phyloP scores from a whole-genome alignment of 2,329 filamentous ascomycete genomes.

The Epicoccum sorghinum region DNA sequence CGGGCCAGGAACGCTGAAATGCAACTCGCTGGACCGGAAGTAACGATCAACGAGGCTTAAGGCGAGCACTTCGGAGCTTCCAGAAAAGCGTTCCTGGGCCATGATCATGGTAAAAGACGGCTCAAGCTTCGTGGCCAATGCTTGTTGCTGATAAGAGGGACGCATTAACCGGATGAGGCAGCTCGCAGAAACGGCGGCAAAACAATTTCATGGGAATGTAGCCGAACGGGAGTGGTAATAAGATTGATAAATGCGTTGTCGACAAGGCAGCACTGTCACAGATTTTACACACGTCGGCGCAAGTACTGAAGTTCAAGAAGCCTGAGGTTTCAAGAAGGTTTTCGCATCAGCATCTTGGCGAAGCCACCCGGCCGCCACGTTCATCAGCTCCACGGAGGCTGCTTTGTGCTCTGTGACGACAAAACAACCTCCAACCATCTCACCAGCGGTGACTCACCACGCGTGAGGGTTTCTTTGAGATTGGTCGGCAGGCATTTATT shows the following conservation, averaged over 20 bases:
- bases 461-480: too few relatives aligned
- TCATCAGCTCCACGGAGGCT: too few relatives aligned
- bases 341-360: not conserved
- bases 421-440: too few relatives aligned
- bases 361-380: too few relatives aligned
- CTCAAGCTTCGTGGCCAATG: constrained; percentile 31
- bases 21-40: constrained; percentile 3
- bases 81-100: not conserved
- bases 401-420: too few relatives aligned
- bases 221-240: not conserved
- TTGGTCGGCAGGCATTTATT: too few relatives aligned
- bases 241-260: not conserved
- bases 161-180: constrained; percentile 26
- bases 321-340: not conserved
- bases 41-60: not conserved
- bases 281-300: not conserved
- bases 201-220: not conserved
- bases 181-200: constrained; percentile 15
- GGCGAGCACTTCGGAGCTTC: not conserved
- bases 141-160: constrained; percentile 27
- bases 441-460: too few relatives aligned
- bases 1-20: not conserved
- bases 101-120: constrained; percentile 3
- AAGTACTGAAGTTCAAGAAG: too few relatives aligned
- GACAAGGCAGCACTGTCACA: not conserved